These are phyloP conservation scores for Millerozyma miso DNA, from an alignment of 805 yeast genomes.

Conservation along the genomic window DNA sequence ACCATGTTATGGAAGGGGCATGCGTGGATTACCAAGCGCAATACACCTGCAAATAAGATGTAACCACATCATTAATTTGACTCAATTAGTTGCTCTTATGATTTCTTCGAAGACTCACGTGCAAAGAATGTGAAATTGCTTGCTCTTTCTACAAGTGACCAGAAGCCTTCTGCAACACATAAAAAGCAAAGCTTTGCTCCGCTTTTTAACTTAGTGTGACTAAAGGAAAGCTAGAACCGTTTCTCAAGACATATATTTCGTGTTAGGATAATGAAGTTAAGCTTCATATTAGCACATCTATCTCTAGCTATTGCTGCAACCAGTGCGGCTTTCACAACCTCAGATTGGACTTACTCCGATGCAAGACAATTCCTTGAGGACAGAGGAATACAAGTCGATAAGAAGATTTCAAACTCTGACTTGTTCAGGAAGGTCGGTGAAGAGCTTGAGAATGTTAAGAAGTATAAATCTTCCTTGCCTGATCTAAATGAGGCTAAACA, in stretches of 20 bases:
- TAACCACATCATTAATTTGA: too few species aligned
- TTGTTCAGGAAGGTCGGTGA: conserved; percentile 21
- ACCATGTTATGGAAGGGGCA: too few species aligned
- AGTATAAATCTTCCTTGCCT: background rate
- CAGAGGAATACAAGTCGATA: conserved; percentile 19
- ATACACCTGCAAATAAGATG: background rate
- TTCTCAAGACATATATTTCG: background rate
- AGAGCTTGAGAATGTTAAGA: conserved; percentile 20
- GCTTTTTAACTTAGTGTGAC: too few species aligned
- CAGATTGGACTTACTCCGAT: conserved; percentile 16
- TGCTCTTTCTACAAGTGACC: background rate
- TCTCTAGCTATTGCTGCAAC: conserved; percentile 4
- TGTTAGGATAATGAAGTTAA: conserved; percentile 1
- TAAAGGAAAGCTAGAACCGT: conserved; percentile 1
- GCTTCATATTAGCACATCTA: conserved; percentile 1
- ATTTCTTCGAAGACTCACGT: background rate
- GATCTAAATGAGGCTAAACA: background rate
- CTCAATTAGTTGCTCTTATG: background rate
- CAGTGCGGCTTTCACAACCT: conserved; percentile 2
- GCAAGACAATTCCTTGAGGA: conserved; percentile 25
- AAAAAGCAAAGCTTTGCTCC: background rate
- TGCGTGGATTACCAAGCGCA: too few species aligned
- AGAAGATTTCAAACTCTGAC: conserved; percentile 15
- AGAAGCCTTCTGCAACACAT: background rate
- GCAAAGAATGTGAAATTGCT: background rate